Base-by-base conservation (phyloP, 352 stramenopile genomes). In the Globisporangium recalcitrans region DNA sequence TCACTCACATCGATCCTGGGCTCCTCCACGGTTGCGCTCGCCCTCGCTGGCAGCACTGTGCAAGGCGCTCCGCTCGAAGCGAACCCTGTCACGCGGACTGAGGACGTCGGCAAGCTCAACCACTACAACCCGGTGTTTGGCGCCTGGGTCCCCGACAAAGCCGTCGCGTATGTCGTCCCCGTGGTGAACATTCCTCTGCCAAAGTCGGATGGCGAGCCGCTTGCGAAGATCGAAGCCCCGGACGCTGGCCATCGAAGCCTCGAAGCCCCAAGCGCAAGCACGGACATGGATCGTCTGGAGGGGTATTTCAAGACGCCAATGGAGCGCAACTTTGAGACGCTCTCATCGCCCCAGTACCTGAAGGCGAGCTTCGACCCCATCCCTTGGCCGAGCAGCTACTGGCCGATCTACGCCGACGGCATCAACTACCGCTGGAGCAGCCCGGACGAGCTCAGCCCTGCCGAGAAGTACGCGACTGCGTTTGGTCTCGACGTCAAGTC, bases 391-490 rank as follows among this genome's bases (percentile, higher is more conserved):
- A 48, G 61, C 22, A 56, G 46, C 61, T 67, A 62, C 51, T 67
- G 57, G 53, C 61, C 61, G 6, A 56, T 38, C 8, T 61, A 61
- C 53, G 34, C 27, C 9, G 61, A 67, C 22, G 57, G 61, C 32
- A 67, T 67, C 61, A 67, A 67, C 57, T 48, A 67, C 24, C 61
- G 53, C 34, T 63, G 53, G 47, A 29, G 40, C 4, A 11, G 36
- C 24, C 11, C 32, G 16, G 16, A 65, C 6, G 48, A 69, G 34
- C 62, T 60, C 13, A 82, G 75, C 49, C 58, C 75, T 3, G 58
- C 75, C 1, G 75, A 82, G 53, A 80, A 80, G 64, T 84, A 84
- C 60, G 75, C 73, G 11, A 53, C 13, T 3, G 63, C 70, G 27
- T 84, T 76, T 53, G 71, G 71, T 4, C 62, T 75, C 51, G 67